Evolutionary conservation across 345 rosid genomes (phyloP).

Genomic region (Citrus mangshanensis): DNA sequence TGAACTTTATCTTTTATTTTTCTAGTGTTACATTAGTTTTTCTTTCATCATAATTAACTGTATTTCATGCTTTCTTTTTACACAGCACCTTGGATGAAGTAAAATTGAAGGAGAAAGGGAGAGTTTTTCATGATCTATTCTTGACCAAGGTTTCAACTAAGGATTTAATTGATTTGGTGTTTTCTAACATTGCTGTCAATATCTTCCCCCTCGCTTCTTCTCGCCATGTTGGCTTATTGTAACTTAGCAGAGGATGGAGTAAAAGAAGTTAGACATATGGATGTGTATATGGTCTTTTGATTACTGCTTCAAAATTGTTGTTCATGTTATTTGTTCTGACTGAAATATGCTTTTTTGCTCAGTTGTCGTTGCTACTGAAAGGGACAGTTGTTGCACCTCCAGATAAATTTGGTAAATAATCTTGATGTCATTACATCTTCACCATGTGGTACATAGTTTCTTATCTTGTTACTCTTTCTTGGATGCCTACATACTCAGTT

Average conservation of each 20-base stretch:
- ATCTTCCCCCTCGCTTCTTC: neutral
- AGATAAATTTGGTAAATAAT: slow-evolving; percentile 81
- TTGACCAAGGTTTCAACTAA: slow-evolving; percentile 63
- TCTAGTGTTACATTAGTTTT: neutral
- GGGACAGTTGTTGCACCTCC: slow-evolving; percentile 99
- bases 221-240: neutral
- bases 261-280: neutral
- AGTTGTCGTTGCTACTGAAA: slow-evolving; percentile 84
- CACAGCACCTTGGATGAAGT: slow-evolving; percentile 86
- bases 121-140: slow-evolving; percentile 84
- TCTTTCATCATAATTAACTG: slow-evolving; percentile 6
- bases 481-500: neutral
- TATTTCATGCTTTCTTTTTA: slow-evolving; percentile 10
- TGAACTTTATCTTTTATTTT: neutral
- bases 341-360: slow-evolving; percentile 25
- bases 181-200: neutral
- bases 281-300: neutral
- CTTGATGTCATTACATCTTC: neutral
- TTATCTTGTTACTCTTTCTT: neutral
- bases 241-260: neutral
- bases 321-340: slow-evolving; percentile 25
- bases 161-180: neutral
- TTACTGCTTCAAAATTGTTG: neutral
- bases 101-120: slow-evolving; percentile 87
- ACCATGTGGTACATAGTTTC: neutral